phyloP scores from a whole-genome alignment of 139 green algal genomes.

The Desmodesmus armatus region DNA sequence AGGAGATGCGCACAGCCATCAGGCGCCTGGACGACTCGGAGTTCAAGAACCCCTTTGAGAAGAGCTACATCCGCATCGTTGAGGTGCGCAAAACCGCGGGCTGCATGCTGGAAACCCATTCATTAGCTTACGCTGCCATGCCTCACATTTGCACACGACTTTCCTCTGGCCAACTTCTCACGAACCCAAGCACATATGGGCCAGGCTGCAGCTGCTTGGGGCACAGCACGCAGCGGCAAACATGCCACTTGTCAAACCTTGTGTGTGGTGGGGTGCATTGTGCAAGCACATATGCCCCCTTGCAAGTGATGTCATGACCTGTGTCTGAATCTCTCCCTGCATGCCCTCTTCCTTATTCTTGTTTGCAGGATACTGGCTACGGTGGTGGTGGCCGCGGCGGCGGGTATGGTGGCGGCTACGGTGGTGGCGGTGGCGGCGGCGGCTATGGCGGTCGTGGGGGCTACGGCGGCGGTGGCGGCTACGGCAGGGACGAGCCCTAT shows the following conservation, averaged over 20 bases:
- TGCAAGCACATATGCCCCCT: too few relatives aligned
- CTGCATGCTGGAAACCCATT: not conserved
- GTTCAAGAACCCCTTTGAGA: constrained; percentile 92
- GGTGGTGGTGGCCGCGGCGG: not conserved
- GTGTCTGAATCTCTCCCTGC: not conserved
- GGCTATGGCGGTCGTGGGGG: constrained; percentile 16
- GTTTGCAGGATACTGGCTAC: not conserved
- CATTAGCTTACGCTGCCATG: not conserved
- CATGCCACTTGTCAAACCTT: too few relatives aligned
- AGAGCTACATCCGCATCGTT: constrained; percentile 24
- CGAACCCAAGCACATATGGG: not conserved
- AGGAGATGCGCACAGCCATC: constrained; percentile 75
- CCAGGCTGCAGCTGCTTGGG: constrained; percentile 38
- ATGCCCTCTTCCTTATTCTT: not conserved
- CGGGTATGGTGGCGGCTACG: constrained; percentile 1
- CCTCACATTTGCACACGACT: not conserved
- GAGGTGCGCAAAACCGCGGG: not conserved
- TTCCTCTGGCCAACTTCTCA: not conserved
- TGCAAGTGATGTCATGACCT: too few relatives aligned
- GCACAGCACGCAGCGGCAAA: too few relatives aligned
- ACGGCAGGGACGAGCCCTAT: constrained; percentile 10
- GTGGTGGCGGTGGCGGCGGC: constrained; percentile 24
- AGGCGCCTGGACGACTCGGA: constrained; percentile 80
- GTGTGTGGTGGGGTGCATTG: too few relatives aligned
- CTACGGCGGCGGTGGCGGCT: constrained; percentile 25